Conservation (phyloP, 495 filamentous ascomycete genomes). For the Penicillium psychrofluorescens region DNA sequence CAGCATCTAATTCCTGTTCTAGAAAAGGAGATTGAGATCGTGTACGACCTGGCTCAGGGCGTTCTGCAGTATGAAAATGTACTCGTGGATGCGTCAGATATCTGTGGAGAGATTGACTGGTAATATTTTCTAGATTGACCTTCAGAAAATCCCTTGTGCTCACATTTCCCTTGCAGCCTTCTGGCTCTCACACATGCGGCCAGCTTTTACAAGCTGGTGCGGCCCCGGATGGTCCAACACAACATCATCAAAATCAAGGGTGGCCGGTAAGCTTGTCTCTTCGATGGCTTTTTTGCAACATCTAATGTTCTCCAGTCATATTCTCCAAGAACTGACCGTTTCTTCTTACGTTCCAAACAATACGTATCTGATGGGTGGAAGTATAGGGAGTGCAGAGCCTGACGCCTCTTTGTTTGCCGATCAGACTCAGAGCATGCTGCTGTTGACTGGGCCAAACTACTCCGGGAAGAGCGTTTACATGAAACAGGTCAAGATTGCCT, state of each 20-base stretch:
- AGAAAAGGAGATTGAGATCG: constrained; percentile 90
- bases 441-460: constrained; percentile 91
- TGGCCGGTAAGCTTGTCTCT: constrained; percentile 51
- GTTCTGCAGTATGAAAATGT: constrained; percentile 64
- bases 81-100: constrained; percentile 60
- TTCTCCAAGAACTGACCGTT: constrained; percentile 83
- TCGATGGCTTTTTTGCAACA: no score
- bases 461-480: constrained; percentile 96
- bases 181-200: constrained; percentile 77
- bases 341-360: constrained; percentile 83
- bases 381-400: neutral
- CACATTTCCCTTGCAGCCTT: constrained; percentile 42
- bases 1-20: neutral
- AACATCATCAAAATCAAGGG: constrained; percentile 72
- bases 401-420: neutral
- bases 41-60: constrained; percentile 66
- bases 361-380: constrained; percentile 61
- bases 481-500: constrained; percentile 54
- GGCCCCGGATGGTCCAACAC: constrained; percentile 60
- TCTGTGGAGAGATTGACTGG: constrained; percentile 83
- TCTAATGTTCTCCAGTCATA: constrained; percentile 46
- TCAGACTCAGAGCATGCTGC: constrained; percentile 59
- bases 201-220: constrained; percentile 60
- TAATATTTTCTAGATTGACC: constrained; percentile 7
- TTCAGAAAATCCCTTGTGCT: neutral